Conservation (phyloP, 163 green algal genomes). For the Scenedesmus sp. region DNA sequence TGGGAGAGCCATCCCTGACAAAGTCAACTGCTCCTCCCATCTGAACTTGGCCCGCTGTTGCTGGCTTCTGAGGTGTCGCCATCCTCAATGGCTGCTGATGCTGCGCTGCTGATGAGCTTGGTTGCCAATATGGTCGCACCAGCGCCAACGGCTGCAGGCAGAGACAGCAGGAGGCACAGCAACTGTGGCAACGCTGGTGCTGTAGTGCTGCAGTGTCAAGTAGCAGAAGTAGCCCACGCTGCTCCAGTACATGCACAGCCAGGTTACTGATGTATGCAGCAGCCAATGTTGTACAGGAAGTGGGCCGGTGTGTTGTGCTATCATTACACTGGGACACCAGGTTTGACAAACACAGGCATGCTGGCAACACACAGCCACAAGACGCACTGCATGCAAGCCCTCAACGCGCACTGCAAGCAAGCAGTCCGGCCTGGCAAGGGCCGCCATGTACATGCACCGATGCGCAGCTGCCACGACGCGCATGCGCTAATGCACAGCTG, state of each 20-base stretch:
- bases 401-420: not conserved
- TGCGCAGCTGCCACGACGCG: no score
- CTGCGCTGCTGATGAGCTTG: constrained; percentile 71
- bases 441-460: not conserved
- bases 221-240: constrained; percentile 1
- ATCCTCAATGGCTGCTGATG: constrained; percentile 68
- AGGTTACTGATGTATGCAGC: no score
- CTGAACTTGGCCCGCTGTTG: not conserved
- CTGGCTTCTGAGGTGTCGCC: not conserved
- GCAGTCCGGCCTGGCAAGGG: not conserved
- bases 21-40: not conserved
- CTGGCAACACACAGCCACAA: not conserved
- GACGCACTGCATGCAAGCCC: not conserved
- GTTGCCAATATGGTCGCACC: constrained; percentile 77
- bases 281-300: no score
- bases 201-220: not conserved
- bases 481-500: not conserved
- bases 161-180: not conserved
- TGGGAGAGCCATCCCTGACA: no score
- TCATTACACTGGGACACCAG: no score
- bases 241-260: not conserved
- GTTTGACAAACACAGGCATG: not conserved
- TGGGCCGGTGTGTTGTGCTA: no score
- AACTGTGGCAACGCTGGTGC: not conserved
- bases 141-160: constrained; percentile 68